These are phyloP conservation scores for Mortierella sp. DNA, from an alignment of 371 early-diverging fungal genomes.

Conservation along the genomic window DNA sequence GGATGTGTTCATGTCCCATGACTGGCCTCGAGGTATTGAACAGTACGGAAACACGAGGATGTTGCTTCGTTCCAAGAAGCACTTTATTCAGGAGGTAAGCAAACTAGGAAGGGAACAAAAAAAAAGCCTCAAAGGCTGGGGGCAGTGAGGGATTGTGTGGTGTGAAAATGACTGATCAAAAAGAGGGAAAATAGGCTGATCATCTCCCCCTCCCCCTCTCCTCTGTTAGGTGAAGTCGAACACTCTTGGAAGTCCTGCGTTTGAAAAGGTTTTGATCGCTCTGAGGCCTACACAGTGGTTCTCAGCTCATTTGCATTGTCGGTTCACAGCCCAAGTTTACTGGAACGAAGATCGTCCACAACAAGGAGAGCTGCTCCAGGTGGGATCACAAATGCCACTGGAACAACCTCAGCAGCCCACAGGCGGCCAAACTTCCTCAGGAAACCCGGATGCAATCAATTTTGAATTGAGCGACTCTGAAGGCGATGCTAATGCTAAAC, in stretches of 20 bases:
- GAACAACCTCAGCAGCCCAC: background rate
- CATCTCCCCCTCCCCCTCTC: too few species aligned
- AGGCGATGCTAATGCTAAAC: too few species aligned
- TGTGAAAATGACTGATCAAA: too few species aligned
- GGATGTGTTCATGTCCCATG: slow-evolving; percentile 94
- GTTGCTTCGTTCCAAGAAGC: slow-evolving; percentile 76
- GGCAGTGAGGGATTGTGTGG: too few species aligned
- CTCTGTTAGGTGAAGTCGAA: slow-evolving; percentile 73
- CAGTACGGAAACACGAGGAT: slow-evolving; percentile 75
- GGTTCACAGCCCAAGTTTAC: slow-evolving; percentile 78
- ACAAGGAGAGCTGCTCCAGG: background rate
- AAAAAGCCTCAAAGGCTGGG: too few species aligned
- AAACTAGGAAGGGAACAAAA: background rate
- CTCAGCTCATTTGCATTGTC: slow-evolving; percentile 93
- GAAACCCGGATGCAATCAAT: too few species aligned
- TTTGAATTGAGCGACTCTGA: too few species aligned
- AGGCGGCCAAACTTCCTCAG: background rate
- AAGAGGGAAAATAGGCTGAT: too few species aligned
- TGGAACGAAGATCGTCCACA: slow-evolving; percentile 54
- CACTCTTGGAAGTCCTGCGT: slow-evolving; percentile 81
- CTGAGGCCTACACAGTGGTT: slow-evolving; percentile 93
- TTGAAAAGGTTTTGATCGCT: slow-evolving; percentile 71
- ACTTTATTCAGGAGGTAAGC: slow-evolving; percentile 77
- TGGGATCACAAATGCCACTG: background rate
- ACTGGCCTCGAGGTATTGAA: slow-evolving; percentile 95